Conservation (phyloP, 1,284 basidiomycete genomes). For the Schizopora paradoxa region DNA sequence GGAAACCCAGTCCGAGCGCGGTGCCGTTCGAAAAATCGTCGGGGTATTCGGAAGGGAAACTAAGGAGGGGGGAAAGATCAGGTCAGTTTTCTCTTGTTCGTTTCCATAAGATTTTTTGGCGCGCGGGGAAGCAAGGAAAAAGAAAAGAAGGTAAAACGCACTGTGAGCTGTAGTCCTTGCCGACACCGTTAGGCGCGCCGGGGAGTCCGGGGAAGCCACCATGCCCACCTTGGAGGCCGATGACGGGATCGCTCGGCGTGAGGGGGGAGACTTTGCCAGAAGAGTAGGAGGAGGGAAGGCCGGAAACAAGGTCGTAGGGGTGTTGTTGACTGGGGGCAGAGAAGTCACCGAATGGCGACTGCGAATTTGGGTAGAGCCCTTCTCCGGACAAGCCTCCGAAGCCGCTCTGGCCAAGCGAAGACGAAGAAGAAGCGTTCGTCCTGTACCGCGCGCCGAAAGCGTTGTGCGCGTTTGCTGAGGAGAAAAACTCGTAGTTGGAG, state of each 20-base stretch:
- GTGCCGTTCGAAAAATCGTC: constrained; percentile 53
- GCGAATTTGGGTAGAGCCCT: constrained; percentile 48
- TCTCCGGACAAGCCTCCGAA: constrained; percentile 48
- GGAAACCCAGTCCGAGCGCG: constrained; percentile 37
- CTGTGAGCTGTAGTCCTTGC: constrained; percentile 50
- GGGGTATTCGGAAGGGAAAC: constrained; percentile 51
- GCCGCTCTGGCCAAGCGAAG: constrained; percentile 48
- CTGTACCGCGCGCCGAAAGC: constrained; percentile 58
- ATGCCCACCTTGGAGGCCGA: constrained; percentile 48
- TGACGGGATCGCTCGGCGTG: constrained; percentile 56
- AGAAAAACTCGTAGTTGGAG: constrained; percentile 57
- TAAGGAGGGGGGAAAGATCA: too few species aligned
- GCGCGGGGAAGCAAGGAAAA: too few species aligned
- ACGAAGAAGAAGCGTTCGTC: constrained; percentile 60
- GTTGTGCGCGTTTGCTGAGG: constrained; percentile 33
- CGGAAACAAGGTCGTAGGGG: constrained; percentile 54
- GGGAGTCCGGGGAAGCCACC: constrained; percentile 44
- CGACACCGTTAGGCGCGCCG: constrained; percentile 31
- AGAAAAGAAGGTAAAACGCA: constrained; percentile 39
- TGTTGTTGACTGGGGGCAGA: constrained; percentile 34
- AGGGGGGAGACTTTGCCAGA: constrained; percentile 71
- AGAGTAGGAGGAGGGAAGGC: constrained; percentile 54
- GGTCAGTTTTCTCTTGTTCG: too few species aligned
- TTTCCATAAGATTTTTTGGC: too few species aligned
- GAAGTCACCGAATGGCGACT: constrained; percentile 56